Evolutionary conservation across 805 yeast genomes (phyloP).

Genomic region (Ogataea salicorniae): DNA sequence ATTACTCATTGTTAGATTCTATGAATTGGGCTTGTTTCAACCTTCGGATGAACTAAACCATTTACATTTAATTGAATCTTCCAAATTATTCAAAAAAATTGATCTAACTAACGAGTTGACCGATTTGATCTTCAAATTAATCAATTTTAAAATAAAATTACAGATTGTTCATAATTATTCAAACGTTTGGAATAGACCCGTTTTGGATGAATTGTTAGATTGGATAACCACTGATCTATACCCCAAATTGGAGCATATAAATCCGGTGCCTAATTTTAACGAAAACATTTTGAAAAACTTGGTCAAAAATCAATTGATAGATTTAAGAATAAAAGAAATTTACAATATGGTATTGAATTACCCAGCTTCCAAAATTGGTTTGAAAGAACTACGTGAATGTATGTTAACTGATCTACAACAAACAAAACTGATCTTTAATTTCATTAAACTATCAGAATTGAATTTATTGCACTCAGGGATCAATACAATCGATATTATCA

Average conservation of each 20-base stretch:
- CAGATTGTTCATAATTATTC: conserved; percentile 30
- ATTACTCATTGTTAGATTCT: conserved; percentile 10
- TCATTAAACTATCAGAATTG: conserved; percentile 39
- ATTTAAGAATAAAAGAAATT: conserved; percentile 53
- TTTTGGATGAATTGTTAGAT: conserved; percentile 28
- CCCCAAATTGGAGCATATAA: conserved; percentile 24
- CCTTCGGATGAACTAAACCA: conserved; percentile 6
- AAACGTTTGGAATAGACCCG: conserved; percentile 35
- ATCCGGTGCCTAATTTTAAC: conserved; percentile 13
- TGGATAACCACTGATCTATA: conserved; percentile 38
- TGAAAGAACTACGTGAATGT: conserved; percentile 54
- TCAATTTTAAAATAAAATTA: conserved; percentile 32
- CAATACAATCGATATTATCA: conserved; percentile 67
- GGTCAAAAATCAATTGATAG: conserved; percentile 21
- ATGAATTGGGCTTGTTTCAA: conserved; percentile 12
- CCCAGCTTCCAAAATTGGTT: conserved; percentile 48
- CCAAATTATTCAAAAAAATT: conserved; percentile 14
- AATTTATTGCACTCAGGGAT: conserved; percentile 73
- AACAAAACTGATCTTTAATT: conserved; percentile 44
- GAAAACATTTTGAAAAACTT: conserved; percentile 15
- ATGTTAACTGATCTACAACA: conserved; percentile 45
- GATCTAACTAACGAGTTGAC: conserved; percentile 22
- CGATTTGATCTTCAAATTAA: conserved; percentile 32
- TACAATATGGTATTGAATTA: conserved; percentile 50
- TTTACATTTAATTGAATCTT: conserved; percentile 11